Evolutionary conservation across 1,284 basidiomycete genomes (phyloP).

Genomic region (Volvariella volvacea): DNA sequence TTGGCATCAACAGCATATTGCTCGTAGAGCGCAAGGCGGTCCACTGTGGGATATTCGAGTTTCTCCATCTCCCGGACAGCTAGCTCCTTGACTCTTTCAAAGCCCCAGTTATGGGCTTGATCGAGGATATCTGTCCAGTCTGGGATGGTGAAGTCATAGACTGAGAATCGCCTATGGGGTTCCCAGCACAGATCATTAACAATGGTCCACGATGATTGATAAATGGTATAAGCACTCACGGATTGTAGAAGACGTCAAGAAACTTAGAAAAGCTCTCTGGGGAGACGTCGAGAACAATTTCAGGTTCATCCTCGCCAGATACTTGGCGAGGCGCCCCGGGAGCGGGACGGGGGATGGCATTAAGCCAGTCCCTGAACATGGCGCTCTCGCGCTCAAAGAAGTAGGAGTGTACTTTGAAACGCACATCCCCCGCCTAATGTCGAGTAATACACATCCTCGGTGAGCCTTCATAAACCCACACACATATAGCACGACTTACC

Average conservation of each 20-base stretch:
- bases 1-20: constrained; percentile 35
- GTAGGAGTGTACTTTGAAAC: constrained; percentile 44
- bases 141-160: constrained; percentile 8
- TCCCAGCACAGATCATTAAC: too few species aligned
- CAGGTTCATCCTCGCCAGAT: constrained; percentile 32
- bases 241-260: constrained; percentile 13
- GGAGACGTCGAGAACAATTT: constrained; percentile 36
- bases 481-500: too few species aligned
- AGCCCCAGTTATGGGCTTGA: constrained; percentile 14
- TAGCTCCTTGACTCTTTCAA: constrained; percentile 11
- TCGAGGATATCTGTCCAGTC: constrained; percentile 13
- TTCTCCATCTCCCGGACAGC: constrained; percentile 12
- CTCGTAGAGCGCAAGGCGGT: constrained; percentile 46
- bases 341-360: constrained; percentile 28
- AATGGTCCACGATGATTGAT: neutral
- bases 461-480: too few species aligned
- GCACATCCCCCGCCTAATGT: constrained; percentile 39
- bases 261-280: constrained; percentile 46
- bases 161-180: constrained; percentile 12
- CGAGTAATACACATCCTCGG: too few species aligned
- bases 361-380: constrained; percentile 22
- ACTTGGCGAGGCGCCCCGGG: constrained; percentile 14
- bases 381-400: constrained; percentile 48
- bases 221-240: constrained; percentile 8
- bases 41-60: constrained; percentile 29